phyloP scores from a whole-genome alignment of 225 moss, liverwort and hornwort species.

The Sphagnum contortum region DNA sequence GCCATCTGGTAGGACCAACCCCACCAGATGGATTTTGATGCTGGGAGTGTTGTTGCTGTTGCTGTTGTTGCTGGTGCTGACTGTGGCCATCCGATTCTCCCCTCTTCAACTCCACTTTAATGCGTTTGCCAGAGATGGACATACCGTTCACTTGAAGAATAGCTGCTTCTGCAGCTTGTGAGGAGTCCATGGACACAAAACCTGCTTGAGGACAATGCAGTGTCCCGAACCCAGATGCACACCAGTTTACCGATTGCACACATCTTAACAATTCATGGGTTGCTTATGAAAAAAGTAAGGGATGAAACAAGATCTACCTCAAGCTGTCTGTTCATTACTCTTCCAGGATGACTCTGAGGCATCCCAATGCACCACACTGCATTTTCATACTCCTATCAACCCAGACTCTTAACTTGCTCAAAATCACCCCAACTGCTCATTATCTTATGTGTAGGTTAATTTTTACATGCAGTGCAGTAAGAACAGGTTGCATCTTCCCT shows the following conservation, averaged over 20 bases:
- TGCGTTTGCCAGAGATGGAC: slow-evolving; percentile 53
- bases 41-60: slow-evolving; percentile 22
- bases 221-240: slow-evolving; percentile 1
- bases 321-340: too few relatives aligned
- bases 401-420: too few relatives aligned
- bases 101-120: slow-evolving; percentile 53
- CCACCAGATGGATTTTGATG: slow-evolving; percentile 30
- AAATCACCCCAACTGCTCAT: too few relatives aligned
- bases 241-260: neutral
- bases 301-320: too few relatives aligned
- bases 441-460: too few relatives aligned
- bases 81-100: slow-evolving; percentile 29
- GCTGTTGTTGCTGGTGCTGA: slow-evolving; percentile 36
- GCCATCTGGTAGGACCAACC: slow-evolving; percentile 38
- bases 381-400: too few relatives aligned
- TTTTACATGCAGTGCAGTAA: too few relatives aligned
- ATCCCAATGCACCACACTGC: too few relatives aligned
- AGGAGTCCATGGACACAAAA: slow-evolving; percentile 63
- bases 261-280: neutral
- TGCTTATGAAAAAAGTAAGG: neutral
- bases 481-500: too few relatives aligned
- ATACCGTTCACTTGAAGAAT: slow-evolving; percentile 56
- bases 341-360: too few relatives aligned
- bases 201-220: slow-evolving; percentile 33
- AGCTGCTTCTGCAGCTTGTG: slow-evolving; percentile 54